These are phyloP conservation scores for Colletotrichum scovillei DNA, from an alignment of 2,329 filamentous ascomycete species.

Conservation along the genomic window DNA sequence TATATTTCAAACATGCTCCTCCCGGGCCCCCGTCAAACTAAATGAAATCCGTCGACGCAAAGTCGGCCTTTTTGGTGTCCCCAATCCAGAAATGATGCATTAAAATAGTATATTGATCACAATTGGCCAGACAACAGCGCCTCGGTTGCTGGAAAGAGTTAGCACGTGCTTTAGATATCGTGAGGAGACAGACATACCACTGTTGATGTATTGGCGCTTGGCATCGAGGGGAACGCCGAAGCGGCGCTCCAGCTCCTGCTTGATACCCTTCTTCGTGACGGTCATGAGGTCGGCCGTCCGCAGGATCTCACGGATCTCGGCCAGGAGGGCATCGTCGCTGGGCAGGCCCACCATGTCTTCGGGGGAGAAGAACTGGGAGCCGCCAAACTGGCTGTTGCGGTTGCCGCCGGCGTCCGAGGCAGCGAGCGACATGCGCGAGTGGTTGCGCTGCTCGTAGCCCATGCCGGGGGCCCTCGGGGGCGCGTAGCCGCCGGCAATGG, in stretches of 20 bases:
- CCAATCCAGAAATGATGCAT: slow-evolving; percentile 21
- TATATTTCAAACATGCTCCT: slow-evolving; percentile 11
- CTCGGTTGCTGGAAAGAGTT: slow-evolving; percentile 71
- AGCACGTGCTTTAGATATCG: slow-evolving; percentile 26
- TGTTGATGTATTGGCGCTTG: slow-evolving; percentile 94
- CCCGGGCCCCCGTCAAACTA: background rate
- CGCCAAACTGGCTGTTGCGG: slow-evolving; percentile 71
- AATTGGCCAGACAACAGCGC: slow-evolving; percentile 82
- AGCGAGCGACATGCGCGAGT: slow-evolving; percentile 83
- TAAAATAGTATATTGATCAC: slow-evolving; percentile 51
- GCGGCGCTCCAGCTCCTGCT: slow-evolving; percentile 88
- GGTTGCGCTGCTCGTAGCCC: slow-evolving; percentile 57
- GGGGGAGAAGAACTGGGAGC: slow-evolving; percentile 68
- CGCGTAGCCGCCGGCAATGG: slow-evolving; percentile 52
- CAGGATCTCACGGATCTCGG: slow-evolving; percentile 95
- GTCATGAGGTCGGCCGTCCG: slow-evolving; percentile 95
- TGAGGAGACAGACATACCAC: slow-evolving; percentile 70
- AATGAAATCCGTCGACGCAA: background rate
- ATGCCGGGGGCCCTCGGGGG: slow-evolving; percentile 61
- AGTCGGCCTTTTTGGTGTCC: slow-evolving; percentile 11
- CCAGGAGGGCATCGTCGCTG: slow-evolving; percentile 87
- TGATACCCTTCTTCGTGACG: slow-evolving; percentile 98
- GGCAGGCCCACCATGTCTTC: slow-evolving; percentile 82
- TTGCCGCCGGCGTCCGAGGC: slow-evolving; percentile 74
- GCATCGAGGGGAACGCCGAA: slow-evolving; percentile 89